Percentiles rank a stretch among this genome's conserved stretches.
These are phyloP conservation scores for Phylloporus sp. DNA, from an alignment of 768 basidiomycete genomes.

Conservation along the genomic window DNA sequence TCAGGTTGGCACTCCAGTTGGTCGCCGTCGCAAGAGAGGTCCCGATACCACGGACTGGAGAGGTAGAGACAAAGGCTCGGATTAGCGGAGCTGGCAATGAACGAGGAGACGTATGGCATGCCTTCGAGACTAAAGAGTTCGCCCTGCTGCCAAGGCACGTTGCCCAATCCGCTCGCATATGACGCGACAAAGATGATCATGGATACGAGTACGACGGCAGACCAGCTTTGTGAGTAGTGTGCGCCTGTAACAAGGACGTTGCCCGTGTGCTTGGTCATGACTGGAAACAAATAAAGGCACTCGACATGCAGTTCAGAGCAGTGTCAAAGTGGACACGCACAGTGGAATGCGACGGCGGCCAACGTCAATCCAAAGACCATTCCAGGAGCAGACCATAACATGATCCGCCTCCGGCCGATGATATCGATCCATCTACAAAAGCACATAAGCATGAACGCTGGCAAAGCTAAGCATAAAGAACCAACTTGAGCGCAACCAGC, in stretches of 20 bases:
- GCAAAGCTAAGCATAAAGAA: not conserved
- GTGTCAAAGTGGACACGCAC: not conserved
- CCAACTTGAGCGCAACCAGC: slow-evolving; percentile 62
- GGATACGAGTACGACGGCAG: slow-evolving; percentile 64
- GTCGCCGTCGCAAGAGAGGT: slow-evolving; percentile 71
- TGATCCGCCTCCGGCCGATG: slow-evolving; percentile 65
- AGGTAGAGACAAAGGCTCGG: not conserved
- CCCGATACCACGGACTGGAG: slow-evolving; percentile 68
- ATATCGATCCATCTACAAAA: slow-evolving; percentile 50
- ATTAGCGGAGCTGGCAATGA: not conserved
- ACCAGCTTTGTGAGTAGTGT: slow-evolving; percentile 59
- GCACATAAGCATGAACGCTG: not conserved
- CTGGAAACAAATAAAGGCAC: slow-evolving; percentile 27
- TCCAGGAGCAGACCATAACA: slow-evolving; percentile 67
- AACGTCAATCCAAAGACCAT: slow-evolving; percentile 67
- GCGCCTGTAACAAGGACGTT: slow-evolving; percentile 57
- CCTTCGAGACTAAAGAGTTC: slow-evolving; percentile 79
- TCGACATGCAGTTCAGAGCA: not conserved
- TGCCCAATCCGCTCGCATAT: slow-evolving; percentile 76
- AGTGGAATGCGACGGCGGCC: slow-evolving; percentile 63
- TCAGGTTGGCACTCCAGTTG: slow-evolving; percentile 75
- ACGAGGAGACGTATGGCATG: slow-evolving; percentile 9
- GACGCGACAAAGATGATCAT: slow-evolving; percentile 83
- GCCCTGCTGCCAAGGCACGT: slow-evolving; percentile 86
- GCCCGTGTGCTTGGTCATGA: slow-evolving; percentile 57